Percentiles rank a stretch among this genome's conserved stretches.
Conservation (phyloP, 768 basidiomycete genomes). For the Candolleomyces eurysporus region DNA sequence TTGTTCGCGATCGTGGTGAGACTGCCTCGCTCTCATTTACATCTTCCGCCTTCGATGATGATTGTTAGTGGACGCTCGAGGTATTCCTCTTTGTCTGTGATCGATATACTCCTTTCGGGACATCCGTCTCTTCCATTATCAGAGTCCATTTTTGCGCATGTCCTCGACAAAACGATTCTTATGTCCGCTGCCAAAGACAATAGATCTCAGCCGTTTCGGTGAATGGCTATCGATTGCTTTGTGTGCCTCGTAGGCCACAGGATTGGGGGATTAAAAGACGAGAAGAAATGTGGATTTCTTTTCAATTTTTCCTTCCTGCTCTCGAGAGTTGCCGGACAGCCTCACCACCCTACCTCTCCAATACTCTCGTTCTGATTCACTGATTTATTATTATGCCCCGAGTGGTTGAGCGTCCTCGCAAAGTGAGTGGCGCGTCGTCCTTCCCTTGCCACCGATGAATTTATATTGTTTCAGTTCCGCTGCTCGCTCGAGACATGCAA, state of each 20-base stretch:
- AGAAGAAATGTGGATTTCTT: neutral
- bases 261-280: neutral
- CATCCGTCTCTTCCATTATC: neutral
- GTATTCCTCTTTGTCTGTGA: neutral
- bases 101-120: neutral
- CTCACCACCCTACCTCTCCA: neutral
- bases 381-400: neutral
- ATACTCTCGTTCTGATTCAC: neutral
- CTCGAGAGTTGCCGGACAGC: constrained; percentile 10
- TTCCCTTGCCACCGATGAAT: neutral
- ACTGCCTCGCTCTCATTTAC: neutral
- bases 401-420: neutral
- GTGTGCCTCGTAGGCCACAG: neutral
- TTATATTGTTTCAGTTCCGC: neutral
- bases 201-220: neutral
- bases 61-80: neutral
- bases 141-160: neutral
- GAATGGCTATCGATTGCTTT: neutral
- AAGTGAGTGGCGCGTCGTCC: neutral
- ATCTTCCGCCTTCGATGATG: neutral
- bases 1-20: neutral
- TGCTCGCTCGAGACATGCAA: constrained; percentile 31
- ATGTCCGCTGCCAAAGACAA: constrained; percentile 11
- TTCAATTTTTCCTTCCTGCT: constrained; percentile 1
- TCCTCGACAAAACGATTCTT: constrained; percentile 6